A percentile compares a stretch with the other conserved stretches of the same genome.
Evolutionary conservation across 768 basidiomycete genomes (phyloP).

Genomic region (Amanita exitialis): DNA sequence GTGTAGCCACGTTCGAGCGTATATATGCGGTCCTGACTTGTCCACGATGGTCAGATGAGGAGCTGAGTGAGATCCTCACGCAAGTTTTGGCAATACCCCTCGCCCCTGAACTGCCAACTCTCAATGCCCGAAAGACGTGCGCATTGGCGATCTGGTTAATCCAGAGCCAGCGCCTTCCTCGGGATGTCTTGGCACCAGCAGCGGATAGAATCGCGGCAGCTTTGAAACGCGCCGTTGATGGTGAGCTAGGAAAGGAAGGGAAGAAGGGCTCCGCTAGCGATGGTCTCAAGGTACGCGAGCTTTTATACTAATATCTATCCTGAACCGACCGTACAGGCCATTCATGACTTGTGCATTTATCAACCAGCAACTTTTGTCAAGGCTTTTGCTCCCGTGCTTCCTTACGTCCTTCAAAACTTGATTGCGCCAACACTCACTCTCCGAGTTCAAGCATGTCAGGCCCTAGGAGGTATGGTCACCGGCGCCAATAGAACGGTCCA

Average conservation of each 20-base stretch:
- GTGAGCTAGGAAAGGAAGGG: conserved; percentile 81
- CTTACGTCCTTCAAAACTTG: conserved; percentile 51
- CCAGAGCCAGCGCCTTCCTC: conserved; percentile 61
- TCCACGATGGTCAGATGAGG: conserved; percentile 30
- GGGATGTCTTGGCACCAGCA: conserved; percentile 47
- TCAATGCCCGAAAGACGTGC: conserved; percentile 80
- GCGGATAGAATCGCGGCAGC: conserved; percentile 62
- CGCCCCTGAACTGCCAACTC: conserved; percentile 59
- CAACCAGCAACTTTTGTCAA: conserved; percentile 64
- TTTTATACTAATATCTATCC: background rate
- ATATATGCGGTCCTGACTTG: conserved; percentile 8
- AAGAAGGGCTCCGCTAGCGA: conserved; percentile 79
- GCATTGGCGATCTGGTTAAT: conserved; percentile 69
- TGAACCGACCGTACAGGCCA: conserved; percentile 35
- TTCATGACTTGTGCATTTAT: conserved; percentile 57
- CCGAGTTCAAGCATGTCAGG: conserved; percentile 66
- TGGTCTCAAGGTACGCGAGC: conserved; percentile 54
- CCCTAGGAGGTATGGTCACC: conserved; percentile 58
- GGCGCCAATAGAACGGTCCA: conserved; percentile 41
- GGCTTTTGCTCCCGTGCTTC: conserved; percentile 44
- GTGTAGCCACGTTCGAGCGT: conserved; percentile 9
- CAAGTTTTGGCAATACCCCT: conserved; percentile 65
- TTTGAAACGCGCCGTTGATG: conserved; percentile 67
- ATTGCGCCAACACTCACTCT: conserved; percentile 56
- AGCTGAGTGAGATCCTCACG: conserved; percentile 51